Evolutionary conservation across 2,329 filamentous ascomycete genomes (phyloP), one percentile per base, ranked within the genome.

Genomic region (Fusarium penzigii): DNA sequence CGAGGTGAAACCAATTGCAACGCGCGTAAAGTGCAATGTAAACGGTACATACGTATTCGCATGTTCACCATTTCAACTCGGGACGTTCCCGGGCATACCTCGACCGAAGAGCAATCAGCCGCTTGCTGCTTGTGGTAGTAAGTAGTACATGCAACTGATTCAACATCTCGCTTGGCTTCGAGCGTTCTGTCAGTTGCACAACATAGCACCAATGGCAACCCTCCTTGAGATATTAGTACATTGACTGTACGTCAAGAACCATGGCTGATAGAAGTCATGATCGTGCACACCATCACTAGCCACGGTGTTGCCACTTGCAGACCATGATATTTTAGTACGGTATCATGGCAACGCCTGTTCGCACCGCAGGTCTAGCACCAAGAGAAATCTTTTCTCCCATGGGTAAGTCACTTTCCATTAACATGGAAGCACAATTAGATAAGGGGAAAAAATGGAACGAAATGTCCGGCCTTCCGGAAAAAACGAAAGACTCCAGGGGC

Each of bases 191-290:
- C 39, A 16, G 46, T 39, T 61, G 51, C 55, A 38, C 44, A 55
- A 57, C 55, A 64, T 62, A 62, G 58, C 47, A 55, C 51, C 39
- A 50, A 51, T 52, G 55, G 5, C 13, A 52, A 51, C 50, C 55
- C 53, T 52, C 48, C 49, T 59, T 58, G 45, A 25, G 43, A 25
- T 25, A 25, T 25, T 25, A 25, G 20, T 25, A 25, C 20, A 25
- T 25, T n/a, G n/a, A n/a, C n/a, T n/a, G n/a, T n/a, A n/a, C n/a
- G n/a, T n/a, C n/a, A n/a, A 7, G 20, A 25, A 25, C 5, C 20
- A 25, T 25, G 20, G 20, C 20, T 25, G 7, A 7, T 25, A 25
- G 20, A 25, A 25, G 20, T 25, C 20, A 25, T 25, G 20, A 25
- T 25, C 20, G 20, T 25, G 20, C 20, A 25, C 20, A 25, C 20